A percentile compares a stretch with the other conserved stretches of the same genome.
These are phyloP conservation scores for Solanum boliviense DNA, from an alignment of 257 asterid species.

Conservation along the genomic window DNA sequence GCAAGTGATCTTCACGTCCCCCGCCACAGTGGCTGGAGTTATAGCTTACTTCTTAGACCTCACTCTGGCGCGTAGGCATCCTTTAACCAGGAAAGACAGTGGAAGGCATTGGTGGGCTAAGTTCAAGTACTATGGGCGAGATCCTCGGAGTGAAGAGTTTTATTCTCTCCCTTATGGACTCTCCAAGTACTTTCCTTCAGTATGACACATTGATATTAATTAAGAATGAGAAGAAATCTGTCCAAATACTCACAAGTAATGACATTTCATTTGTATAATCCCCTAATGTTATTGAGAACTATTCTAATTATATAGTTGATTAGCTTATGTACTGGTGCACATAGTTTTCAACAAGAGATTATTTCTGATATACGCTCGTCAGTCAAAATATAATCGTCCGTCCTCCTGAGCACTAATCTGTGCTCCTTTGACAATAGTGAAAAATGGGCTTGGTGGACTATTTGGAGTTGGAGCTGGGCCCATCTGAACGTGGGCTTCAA, in stretches of 20 bases:
- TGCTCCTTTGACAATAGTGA: not conserved
- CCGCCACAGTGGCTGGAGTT: conserved; percentile 62
- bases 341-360: not conserved
- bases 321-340: not conserved
- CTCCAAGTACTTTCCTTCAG: conserved; percentile 75
- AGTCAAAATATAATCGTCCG: not conserved
- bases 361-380: not conserved
- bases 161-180: conserved; percentile 71
- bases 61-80: conserved; percentile 54
- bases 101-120: conserved; percentile 97
- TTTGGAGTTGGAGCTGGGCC: not conserved
- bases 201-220: conserved; percentile 8
- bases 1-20: conserved; percentile 76
- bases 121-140: conserved; percentile 54
- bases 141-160: conserved; percentile 79
- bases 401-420: not conserved
- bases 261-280: not conserved
- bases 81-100: conserved; percentile 53
- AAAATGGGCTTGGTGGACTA: not conserved
- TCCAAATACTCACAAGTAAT: not conserved
- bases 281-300: not conserved
- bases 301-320: not conserved
- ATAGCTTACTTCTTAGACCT: conserved; percentile 67
- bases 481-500: not conserved
- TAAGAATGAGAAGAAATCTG: not conserved